These are phyloP conservation scores for Phytophthora fragariae DNA, from an alignment of 352 stramenopile species.

Conservation along the genomic window DNA sequence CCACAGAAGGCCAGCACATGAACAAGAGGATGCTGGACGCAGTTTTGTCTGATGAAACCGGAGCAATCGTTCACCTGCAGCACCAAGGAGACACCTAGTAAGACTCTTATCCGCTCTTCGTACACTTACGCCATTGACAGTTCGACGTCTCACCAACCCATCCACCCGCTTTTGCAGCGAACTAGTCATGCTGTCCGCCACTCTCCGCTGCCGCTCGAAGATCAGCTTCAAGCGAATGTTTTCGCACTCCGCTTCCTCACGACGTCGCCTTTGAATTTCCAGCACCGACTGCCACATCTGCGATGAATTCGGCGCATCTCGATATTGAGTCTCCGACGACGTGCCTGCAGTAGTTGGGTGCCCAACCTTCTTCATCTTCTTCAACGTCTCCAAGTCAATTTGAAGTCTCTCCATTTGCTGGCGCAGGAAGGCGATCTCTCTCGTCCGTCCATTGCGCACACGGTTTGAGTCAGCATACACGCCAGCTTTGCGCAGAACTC, in stretches of 20 bases:
- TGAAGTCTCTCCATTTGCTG: constrained; percentile 42
- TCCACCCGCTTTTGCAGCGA: constrained; percentile 16
- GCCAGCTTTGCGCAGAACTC: constrained; percentile 20
- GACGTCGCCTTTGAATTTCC: constrained; percentile 34
- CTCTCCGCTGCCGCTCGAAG: constrained; percentile 36
- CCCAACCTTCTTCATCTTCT: neutral
- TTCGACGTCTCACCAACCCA: constrained; percentile 2
- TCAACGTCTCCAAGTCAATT: constrained; percentile 18
- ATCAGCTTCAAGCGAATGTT: constrained; percentile 53
- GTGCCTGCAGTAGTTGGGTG: neutral
- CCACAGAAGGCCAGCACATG: constrained; percentile 21
- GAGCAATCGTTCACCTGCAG: constrained; percentile 22
- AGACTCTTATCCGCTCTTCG: neutral
- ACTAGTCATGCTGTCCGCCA: constrained; percentile 17
- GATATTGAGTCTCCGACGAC: neutral
- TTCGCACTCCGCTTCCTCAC: constrained; percentile 42
- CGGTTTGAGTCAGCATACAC: constrained; percentile 40
- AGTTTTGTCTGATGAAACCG: constrained; percentile 16
- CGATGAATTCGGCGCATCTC: neutral
- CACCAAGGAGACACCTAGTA: constrained; percentile 5
- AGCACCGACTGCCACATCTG: constrained; percentile 29
- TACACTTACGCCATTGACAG: neutral
- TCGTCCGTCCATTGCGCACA: constrained; percentile 28
- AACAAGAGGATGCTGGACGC: constrained; percentile 12
- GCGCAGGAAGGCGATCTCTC: constrained; percentile 49